Conservation (phyloP, 306 rosid genomes). For the Cicer bijugum region DNA sequence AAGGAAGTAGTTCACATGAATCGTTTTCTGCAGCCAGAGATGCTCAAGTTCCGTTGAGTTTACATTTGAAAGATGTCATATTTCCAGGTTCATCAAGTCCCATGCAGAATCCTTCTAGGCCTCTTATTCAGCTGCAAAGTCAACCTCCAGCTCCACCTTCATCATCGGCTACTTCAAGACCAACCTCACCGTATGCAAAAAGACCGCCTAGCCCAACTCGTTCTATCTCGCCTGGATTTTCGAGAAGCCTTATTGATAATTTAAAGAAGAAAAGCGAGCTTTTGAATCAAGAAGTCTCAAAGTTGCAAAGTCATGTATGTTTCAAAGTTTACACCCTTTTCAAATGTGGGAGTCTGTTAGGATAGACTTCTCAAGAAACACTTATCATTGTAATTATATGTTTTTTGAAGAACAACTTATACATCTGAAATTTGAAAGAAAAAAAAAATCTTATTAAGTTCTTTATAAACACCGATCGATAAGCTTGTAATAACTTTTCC, state of each 20-base stretch:
- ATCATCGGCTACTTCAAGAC: slow-evolving; percentile 51
- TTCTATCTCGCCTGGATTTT: slow-evolving; percentile 68
- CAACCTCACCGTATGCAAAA: slow-evolving; percentile 69
- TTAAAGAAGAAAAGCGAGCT: slow-evolving; percentile 72
- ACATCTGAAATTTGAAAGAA: not conserved
- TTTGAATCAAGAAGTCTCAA: slow-evolving; percentile 70
- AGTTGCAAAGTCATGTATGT: slow-evolving; percentile 70
- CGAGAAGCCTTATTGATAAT: slow-evolving; percentile 80
- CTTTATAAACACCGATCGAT: not conserved
- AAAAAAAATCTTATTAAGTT: not conserved
- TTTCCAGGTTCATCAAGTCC: slow-evolving; percentile 75
- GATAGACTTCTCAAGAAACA: not conserved
- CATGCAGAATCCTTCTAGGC: slow-evolving; percentile 60
- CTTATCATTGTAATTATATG: not conserved
- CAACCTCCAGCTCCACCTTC: slow-evolving; percentile 52
- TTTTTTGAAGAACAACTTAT: not conserved
- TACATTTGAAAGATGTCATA: slow-evolving; percentile 71
- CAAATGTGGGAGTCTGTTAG: not conserved
- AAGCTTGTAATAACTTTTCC: not conserved
- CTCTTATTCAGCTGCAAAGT: slow-evolving; percentile 39
- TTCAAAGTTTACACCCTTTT: slow-evolving; percentile 37
- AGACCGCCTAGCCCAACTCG: slow-evolving; percentile 90
- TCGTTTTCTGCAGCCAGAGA: slow-evolving; percentile 61
- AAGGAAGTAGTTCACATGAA: slow-evolving; percentile 48
- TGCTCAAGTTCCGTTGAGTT: slow-evolving; percentile 64